phyloP scores from a whole-genome alignment of 768 basidiomycete genomes.

The Phallus indusiatus region DNA sequence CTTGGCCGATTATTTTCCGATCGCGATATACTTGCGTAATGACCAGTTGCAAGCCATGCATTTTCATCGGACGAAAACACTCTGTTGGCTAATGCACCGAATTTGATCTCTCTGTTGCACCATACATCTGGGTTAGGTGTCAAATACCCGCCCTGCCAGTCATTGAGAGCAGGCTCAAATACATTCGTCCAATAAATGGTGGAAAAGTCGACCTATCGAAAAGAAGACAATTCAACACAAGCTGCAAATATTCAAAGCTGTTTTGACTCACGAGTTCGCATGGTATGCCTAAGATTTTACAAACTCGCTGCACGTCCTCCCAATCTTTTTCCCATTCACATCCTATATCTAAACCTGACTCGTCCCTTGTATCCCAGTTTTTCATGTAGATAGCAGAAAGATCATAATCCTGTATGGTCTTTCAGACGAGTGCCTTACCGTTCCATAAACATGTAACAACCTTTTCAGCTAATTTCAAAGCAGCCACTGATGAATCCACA shows the following conservation, averaged over 20 bases:
- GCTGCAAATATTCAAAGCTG: background rate
- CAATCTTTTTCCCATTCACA: slow-evolving; percentile 97
- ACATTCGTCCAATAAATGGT: slow-evolving; percentile 87
- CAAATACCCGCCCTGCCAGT: slow-evolving; percentile 60
- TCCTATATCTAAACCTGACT: slow-evolving; percentile 65
- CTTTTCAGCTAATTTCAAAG: slow-evolving; percentile 61
- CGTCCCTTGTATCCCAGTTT: slow-evolving; percentile 89
- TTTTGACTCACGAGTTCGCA: slow-evolving; percentile 49
- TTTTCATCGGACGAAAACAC: slow-evolving; percentile 30
- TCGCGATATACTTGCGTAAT: slow-evolving; percentile 75
- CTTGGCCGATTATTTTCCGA: slow-evolving; percentile 23
- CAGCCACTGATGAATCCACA: slow-evolving; percentile 87
- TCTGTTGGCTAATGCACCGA: slow-evolving; percentile 68
- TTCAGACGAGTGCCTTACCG: background rate
- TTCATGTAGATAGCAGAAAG: slow-evolving; percentile 90
- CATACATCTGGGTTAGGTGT: slow-evolving; percentile 92
- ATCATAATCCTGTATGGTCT: slow-evolving; percentile 46
- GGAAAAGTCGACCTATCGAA: slow-evolving; percentile 68
- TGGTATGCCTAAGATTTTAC: slow-evolving; percentile 62
- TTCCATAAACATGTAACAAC: slow-evolving; percentile 25
- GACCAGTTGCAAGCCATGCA: slow-evolving; percentile 79
- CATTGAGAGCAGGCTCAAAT: slow-evolving; percentile 73
- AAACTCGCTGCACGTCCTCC: slow-evolving; percentile 81
- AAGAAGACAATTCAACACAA: background rate
- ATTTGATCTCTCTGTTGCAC: slow-evolving; percentile 94